Evolutionary conservation across 2,329 filamentous ascomycete genomes (phyloP).

Genomic region (Hypoxylon sp.): DNA sequence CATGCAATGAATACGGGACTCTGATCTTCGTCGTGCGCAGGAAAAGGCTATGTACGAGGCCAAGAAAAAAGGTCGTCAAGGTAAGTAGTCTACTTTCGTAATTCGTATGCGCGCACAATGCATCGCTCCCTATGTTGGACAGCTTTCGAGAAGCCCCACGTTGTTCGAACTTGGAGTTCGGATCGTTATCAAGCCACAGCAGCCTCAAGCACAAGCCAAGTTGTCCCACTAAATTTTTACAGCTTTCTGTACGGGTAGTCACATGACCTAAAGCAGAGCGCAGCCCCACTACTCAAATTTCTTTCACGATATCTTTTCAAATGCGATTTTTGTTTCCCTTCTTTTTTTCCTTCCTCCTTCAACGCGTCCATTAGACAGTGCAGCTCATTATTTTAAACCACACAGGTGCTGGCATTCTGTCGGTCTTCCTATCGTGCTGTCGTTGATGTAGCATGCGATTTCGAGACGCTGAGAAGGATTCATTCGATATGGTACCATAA

Average conservation of each 20-base stretch:
- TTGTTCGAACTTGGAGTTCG: slow-evolving; percentile 11
- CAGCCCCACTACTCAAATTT: slow-evolving; percentile 40
- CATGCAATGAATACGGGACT: slow-evolving; percentile 39
- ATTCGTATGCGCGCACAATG: slow-evolving; percentile 34
- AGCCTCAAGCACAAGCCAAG: slow-evolving; percentile 4
- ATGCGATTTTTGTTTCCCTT: slow-evolving; percentile 23
- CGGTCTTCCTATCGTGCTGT: slow-evolving; percentile 63
- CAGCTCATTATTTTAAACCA: slow-evolving; percentile 73
- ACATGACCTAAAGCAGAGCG: slow-evolving; percentile 38
- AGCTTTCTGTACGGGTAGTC: slow-evolving; percentile 19
- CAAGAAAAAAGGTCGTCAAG: slow-evolving; percentile 24
- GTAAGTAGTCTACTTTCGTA: slow-evolving; percentile 26
- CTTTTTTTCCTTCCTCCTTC: slow-evolving; percentile 57
- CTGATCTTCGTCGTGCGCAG: slow-evolving; percentile 12
- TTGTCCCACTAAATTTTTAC: neutral
- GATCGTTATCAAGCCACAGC: slow-evolving; percentile 33
- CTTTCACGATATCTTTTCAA: slow-evolving; percentile 36
- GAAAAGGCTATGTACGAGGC: slow-evolving; percentile 17
- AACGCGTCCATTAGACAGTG: slow-evolving; percentile 90
- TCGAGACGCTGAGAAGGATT: slow-evolving; percentile 61
- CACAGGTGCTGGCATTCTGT: slow-evolving; percentile 76
- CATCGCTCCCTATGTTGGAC: slow-evolving; percentile 13
- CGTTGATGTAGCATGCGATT: slow-evolving; percentile 69
- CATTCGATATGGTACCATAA: slow-evolving; percentile 70
- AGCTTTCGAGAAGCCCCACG: slow-evolving; percentile 37